Percentiles rank a stretch among this genome's conserved stretches.
phyloP scores from a whole-genome alignment of 176 grass and related monocot species.

The sorghum (Sorghum bicolor) region Sorghum_bicolor_NCBIv3 NC_012877.2:2153001-2153500 shows the following conservation, averaged over 20 bases:
- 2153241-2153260: neutral
- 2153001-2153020: conserved; percentile 64
- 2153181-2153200: conserved; percentile 74
- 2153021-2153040: conserved; percentile 52
- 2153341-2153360: conserved; percentile 10
- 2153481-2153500: neutral
- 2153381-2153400: neutral
- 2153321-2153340: neutral
- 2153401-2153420: neutral
- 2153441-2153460: neutral
- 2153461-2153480: neutral
- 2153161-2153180: conserved; percentile 84
- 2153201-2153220: neutral
- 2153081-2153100: conserved; percentile 88
- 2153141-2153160: conserved; percentile 79
- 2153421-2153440: neutral
- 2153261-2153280: neutral
- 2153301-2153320: neutral
- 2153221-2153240: neutral
- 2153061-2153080: conserved; percentile 62
- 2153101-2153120: conserved; percentile 61
- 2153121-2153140: conserved; percentile 67
- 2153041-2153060: conserved; percentile 46
- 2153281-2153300: neutral
- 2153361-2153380: neutral